Percentiles rank a stretch among this genome's conserved stretches.
These are phyloP conservation scores for Vishniacozyma victoriae DNA, from an alignment of 768 basidiomycete genomes.

Conservation along the genomic window DNA sequence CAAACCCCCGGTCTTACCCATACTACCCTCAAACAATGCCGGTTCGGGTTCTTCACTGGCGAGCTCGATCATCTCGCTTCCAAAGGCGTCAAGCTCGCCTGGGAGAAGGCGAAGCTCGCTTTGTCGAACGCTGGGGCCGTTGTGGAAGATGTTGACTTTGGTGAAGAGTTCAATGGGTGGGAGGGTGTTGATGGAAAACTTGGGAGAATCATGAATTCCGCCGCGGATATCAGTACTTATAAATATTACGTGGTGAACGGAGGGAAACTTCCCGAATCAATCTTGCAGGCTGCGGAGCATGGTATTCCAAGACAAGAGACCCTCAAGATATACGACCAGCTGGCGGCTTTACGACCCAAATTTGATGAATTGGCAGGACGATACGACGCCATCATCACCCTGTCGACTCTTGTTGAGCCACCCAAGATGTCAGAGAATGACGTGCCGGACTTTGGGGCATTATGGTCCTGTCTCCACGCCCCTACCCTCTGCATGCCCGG, in stretches of 20 bases:
- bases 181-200: too few relatives aligned
- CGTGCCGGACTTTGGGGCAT: too few relatives aligned
- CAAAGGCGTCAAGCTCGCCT: slow-evolving; percentile 14
- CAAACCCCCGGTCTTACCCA: too few relatives aligned
- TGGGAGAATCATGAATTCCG: too few relatives aligned
- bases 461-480: slow-evolving; percentile 41
- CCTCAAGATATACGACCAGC: slow-evolving; percentile 31
- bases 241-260: too few relatives aligned
- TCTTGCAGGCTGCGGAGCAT: slow-evolving; percentile 28
- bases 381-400: slow-evolving; percentile 41
- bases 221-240: not conserved
- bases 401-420: too few relatives aligned
- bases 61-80: slow-evolving; percentile 13
- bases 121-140: slow-evolving; percentile 31
- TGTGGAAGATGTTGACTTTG: slow-evolving; percentile 38
- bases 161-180: slow-evolving; percentile 10
- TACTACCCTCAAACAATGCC: slow-evolving; percentile 8
- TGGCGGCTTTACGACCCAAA: slow-evolving; percentile 29
- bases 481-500: slow-evolving; percentile 39
- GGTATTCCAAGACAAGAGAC: slow-evolving; percentile 12
- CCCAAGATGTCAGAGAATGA: too few relatives aligned
- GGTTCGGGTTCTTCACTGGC: slow-evolving; percentile 30
- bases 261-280: slow-evolving; percentile 16
- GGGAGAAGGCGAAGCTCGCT: slow-evolving; percentile 23
- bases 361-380: slow-evolving; percentile 34